Evolutionary conservation across 768 basidiomycete species (phyloP).

Genomic region (Boletus sp.): DNA sequence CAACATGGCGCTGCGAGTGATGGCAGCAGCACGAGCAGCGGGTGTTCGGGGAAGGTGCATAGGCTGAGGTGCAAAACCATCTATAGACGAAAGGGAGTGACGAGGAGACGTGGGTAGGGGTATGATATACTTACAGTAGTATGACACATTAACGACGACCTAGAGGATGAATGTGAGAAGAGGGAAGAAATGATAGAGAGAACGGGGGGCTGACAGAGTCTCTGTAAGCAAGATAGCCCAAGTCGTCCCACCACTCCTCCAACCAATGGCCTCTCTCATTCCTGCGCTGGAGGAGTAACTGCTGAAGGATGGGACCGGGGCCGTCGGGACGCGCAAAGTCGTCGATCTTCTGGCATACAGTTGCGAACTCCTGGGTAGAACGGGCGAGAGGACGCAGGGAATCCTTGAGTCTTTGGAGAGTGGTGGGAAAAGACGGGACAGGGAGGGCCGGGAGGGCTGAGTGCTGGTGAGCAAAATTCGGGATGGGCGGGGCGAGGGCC

Average conservation of each 20-base stretch:
- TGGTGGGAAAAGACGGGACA: slow-evolving; percentile 64
- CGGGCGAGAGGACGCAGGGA: slow-evolving; percentile 74
- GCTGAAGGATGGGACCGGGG: slow-evolving; percentile 58
- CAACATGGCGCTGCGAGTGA: slow-evolving; percentile 69
- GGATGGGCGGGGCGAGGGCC: slow-evolving; percentile 57
- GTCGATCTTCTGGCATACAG: slow-evolving; percentile 62
- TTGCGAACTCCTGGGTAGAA: slow-evolving; percentile 54
- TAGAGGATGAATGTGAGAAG: slow-evolving; percentile 27
- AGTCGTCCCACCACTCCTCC: slow-evolving; percentile 93
- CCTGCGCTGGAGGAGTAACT: slow-evolving; percentile 55
- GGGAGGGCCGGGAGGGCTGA: slow-evolving; percentile 66
- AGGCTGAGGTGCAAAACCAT: slow-evolving; percentile 75
- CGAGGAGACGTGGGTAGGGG: not conserved
- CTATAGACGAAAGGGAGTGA: slow-evolving; percentile 37
- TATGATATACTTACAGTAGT: slow-evolving; percentile 66
- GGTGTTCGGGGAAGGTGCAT: slow-evolving; percentile 55
- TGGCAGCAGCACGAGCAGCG: slow-evolving; percentile 65
- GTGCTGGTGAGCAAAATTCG: slow-evolving; percentile 66
- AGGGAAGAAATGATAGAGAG: not conserved
- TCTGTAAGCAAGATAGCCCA: slow-evolving; percentile 78
- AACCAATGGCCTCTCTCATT: slow-evolving; percentile 74
- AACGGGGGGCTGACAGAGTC: slow-evolving; percentile 59
- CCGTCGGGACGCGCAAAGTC: slow-evolving; percentile 48
- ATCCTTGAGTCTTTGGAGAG: slow-evolving; percentile 65
- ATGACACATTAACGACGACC: slow-evolving; percentile 91